Evolutionary conservation across 495 filamentous ascomycete species (phyloP).

Genomic region (Xeromyces bisporus): DNA sequence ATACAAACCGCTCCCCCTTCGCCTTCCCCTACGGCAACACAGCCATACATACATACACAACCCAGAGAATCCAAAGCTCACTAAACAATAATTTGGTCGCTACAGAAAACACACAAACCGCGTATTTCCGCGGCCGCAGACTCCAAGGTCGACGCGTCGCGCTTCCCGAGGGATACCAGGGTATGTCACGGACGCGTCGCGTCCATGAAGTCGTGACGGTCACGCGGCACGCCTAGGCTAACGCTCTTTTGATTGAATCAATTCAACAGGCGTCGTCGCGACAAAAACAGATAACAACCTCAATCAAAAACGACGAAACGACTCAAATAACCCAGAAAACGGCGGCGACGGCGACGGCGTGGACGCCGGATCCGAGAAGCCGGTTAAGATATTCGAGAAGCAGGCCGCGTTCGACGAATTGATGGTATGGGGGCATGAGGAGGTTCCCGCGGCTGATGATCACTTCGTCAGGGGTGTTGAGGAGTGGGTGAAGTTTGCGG

Average conservation of each 20-base stretch:
- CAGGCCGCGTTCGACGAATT: constrained; percentile 57
- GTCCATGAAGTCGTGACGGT: not conserved
- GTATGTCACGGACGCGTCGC: too few species aligned
- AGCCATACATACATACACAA: too few species aligned
- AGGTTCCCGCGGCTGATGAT: constrained; percentile 49
- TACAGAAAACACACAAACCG: constrained; percentile 32
- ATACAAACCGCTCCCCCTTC: too few species aligned
- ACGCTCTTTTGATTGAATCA: not conserved
- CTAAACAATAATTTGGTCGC: constrained; percentile 4
- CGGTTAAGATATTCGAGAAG: constrained; percentile 43
- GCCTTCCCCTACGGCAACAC: too few species aligned
- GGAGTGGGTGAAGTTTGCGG: constrained; percentile 74
- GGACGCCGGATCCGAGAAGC: constrained; percentile 24
- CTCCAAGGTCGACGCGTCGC: constrained; percentile 49
- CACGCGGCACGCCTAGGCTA: too few species aligned
- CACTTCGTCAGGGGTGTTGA: constrained; percentile 51
- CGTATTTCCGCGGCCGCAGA: constrained; percentile 74
- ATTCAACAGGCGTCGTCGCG: constrained; percentile 21
- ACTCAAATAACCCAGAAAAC: not conserved
- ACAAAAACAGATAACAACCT: constrained; percentile 21
- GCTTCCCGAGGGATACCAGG: constrained; percentile 61
- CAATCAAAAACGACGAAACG: too few species aligned
- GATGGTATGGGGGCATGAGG: constrained; percentile 73
- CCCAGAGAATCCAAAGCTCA: constrained; percentile 1
- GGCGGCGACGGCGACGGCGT: constrained; percentile 24